Conservation (phyloP, 2,329 filamentous ascomycete genomes). For the Fusarium decemcellulare region DNA sequence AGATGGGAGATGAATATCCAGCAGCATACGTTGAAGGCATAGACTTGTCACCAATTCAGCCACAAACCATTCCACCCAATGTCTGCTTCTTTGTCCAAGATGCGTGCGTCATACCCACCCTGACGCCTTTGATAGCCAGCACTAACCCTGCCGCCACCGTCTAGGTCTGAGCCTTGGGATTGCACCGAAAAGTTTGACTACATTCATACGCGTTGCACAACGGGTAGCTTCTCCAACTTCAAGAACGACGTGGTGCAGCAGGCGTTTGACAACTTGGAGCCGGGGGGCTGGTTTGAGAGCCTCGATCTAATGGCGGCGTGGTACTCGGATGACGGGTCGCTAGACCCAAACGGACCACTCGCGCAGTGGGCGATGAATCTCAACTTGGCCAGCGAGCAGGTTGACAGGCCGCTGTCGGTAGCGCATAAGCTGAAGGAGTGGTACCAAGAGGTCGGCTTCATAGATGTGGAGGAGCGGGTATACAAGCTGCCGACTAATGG, state of each 20-base stretch:
- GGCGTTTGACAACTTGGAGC: conserved; percentile 6
- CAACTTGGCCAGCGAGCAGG: neutral
- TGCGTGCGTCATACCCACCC: neutral
- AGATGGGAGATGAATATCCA: conserved; percentile 3
- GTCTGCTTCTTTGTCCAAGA: conserved; percentile 8
- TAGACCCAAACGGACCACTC: neutral
- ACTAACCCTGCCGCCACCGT: neutral
- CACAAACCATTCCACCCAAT: neutral
- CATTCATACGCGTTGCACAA: conserved; percentile 3
- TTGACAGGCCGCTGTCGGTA: neutral
- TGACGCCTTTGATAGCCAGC: neutral
- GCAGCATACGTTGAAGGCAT: conserved; percentile 7
- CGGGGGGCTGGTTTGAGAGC: conserved; percentile 8
- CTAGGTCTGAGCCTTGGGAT: neutral
- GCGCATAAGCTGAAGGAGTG: conserved; percentile 8
- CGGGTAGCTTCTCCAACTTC: conserved; percentile 6
- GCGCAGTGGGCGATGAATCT: conserved; percentile 2
- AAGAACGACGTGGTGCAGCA: conserved; percentile 1
- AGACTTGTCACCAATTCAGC: conserved; percentile 8
- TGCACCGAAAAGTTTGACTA: conserved; percentile 10
- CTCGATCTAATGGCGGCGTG: conserved; percentile 1
- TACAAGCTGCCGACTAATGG: conserved; percentile 7
- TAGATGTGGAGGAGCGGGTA: conserved; percentile 7
- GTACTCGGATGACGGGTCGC: conserved; percentile 3
- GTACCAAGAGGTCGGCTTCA: conserved; percentile 1